Evolutionary conservation across 495 filamentous ascomycete genomes (phyloP).

Genomic region (Evernia prunastri): DNA sequence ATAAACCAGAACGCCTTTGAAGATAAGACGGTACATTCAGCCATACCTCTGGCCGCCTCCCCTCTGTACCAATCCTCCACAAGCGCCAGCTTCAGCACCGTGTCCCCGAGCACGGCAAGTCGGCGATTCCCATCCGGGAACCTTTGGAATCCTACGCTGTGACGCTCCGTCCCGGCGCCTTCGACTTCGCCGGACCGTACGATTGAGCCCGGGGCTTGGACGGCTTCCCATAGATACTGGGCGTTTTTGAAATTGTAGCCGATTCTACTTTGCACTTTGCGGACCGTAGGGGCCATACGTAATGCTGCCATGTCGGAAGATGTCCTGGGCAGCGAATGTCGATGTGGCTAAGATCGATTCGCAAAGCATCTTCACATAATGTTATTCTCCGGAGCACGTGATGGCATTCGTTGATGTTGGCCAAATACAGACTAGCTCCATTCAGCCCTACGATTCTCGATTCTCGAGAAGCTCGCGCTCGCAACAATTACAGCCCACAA

Average conservation of each 20-base stretch:
- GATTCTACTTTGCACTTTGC: slow-evolving; percentile 1
- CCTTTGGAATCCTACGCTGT: not conserved
- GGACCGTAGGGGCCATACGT: slow-evolving; percentile 2
- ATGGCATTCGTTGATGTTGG: not conserved
- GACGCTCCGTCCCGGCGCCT: not conserved
- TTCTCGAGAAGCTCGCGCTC: not conserved
- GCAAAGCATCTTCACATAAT: not conserved
- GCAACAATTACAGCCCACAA: not conserved
- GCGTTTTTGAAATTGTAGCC: slow-evolving; percentile 20
- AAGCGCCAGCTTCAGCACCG: slow-evolving; percentile 16
- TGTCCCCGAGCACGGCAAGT: slow-evolving; percentile 19
- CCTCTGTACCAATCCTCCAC: slow-evolving; percentile 17
- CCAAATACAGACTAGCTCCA: slow-evolving; percentile 10
- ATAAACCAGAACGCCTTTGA: not conserved
- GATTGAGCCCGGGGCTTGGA: slow-evolving; percentile 19
- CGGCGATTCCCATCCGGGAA: slow-evolving; percentile 18
- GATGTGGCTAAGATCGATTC: not conserved
- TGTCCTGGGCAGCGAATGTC: not conserved
- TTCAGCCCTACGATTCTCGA: slow-evolving; percentile 12
- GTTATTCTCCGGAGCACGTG: not conserved
- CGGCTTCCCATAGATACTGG: slow-evolving; percentile 15
- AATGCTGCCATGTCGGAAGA: not conserved
- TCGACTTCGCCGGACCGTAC: not conserved
- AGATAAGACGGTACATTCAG: too few species aligned
- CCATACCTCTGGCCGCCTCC: slow-evolving; percentile 11